Conservation (phyloP, 2,329 filamentous ascomycete genomes). For the Xylaria hypoxylon region DNA sequence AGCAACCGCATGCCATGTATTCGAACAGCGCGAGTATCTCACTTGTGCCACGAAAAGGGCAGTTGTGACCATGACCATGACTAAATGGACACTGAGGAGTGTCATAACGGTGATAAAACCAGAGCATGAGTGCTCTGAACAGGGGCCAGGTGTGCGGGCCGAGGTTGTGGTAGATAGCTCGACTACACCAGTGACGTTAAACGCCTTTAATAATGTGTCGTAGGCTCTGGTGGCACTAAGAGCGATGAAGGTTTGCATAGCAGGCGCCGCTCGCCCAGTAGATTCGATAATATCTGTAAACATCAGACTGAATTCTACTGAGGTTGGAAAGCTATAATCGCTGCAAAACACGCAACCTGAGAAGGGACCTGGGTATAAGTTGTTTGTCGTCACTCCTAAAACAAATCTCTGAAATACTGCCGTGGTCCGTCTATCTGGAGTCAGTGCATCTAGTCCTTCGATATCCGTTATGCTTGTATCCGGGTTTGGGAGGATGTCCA, state of each 20-base stretch:
- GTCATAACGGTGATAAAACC: conserved; percentile 27
- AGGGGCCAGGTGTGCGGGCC: conserved; percentile 23
- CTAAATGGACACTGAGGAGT: conserved; percentile 17
- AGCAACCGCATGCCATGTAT: conserved; percentile 31
- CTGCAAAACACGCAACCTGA: conserved; percentile 18
- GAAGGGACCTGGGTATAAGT: background rate
- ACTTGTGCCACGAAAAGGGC: conserved; percentile 17
- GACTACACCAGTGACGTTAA: conserved; percentile 6
- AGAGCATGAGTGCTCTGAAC: conserved; percentile 19
- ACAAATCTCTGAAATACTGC: background rate
- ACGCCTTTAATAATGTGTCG: background rate
- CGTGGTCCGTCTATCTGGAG: background rate
- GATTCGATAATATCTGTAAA: conserved; percentile 23
- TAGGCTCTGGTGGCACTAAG: background rate
- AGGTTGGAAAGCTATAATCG: conserved; percentile 8
- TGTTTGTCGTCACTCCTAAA: background rate
- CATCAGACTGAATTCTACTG: conserved; percentile 1
- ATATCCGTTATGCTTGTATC: background rate
- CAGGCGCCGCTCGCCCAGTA: conserved; percentile 14
- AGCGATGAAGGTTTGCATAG: conserved; percentile 6
- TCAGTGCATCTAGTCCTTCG: background rate
- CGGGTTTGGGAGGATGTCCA: conserved; percentile 5
- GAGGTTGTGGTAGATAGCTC: conserved; percentile 4
- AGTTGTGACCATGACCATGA: conserved; percentile 13
- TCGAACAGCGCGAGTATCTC: conserved; percentile 29